Conservation (phyloP, 2,329 filamentous ascomycete species). For the Calonectria hawksworthii region DNA sequence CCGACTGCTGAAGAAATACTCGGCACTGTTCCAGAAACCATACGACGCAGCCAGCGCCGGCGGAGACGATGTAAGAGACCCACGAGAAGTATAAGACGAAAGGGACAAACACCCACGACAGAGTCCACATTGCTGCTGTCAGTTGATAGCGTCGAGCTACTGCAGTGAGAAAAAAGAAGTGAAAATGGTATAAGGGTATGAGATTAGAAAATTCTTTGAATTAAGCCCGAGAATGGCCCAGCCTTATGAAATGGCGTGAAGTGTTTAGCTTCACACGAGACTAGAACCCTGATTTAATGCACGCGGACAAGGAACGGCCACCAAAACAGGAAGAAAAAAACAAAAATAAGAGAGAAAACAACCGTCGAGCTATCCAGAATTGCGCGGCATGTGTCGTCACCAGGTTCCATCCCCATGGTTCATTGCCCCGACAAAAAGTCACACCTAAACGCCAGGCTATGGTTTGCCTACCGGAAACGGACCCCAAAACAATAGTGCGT, state of each 20-base stretch:
- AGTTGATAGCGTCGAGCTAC: background rate
- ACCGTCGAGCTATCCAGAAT: background rate
- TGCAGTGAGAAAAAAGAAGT: background rate
- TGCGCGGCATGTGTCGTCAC: constrained; percentile 12
- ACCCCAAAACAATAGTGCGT: constrained; percentile 17
- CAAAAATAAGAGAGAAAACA: background rate
- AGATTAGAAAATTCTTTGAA: background rate
- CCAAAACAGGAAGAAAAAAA: background rate
- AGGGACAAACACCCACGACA: constrained; percentile 8
- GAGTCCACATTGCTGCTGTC: background rate
- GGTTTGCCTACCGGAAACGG: constrained; percentile 26
- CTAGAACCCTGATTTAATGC: constrained; percentile 14
- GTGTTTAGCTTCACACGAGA: background rate
- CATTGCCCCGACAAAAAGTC: constrained; percentile 12
- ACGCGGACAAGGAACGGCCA: background rate
- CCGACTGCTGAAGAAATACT: background rate
- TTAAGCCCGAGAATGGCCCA: background rate
- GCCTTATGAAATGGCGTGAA: background rate
- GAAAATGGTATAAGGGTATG: background rate
- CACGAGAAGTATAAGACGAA: constrained; percentile 8
- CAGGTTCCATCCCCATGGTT: background rate
- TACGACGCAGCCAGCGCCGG: background rate
- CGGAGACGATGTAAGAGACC: constrained; percentile 7
- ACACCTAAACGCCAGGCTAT: constrained; percentile 30
- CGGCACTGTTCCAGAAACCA: background rate